phyloP scores from a whole-genome alignment of 139 green algal genomes.

The Limnomonas spitsbergensis region DNA sequence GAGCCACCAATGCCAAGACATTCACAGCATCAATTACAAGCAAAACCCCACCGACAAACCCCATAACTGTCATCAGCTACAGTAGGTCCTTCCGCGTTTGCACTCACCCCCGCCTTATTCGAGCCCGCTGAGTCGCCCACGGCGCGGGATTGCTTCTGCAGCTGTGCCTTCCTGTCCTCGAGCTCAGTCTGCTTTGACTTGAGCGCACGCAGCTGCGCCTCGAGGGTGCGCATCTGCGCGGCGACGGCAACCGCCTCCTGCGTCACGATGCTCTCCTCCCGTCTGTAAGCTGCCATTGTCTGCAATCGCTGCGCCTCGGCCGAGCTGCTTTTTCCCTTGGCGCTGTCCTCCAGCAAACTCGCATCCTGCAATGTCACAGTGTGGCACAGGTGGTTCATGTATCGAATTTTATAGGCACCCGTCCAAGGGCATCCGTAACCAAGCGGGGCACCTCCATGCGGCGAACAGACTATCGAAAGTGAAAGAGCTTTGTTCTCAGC shows the following conservation, averaged over 20 bases:
- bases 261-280: slow-evolving; percentile 44
- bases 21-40: too few species aligned
- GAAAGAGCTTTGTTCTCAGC: too few species aligned
- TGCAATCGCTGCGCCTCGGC: slow-evolving; percentile 3
- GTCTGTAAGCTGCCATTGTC: slow-evolving; percentile 23
- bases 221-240: slow-evolving; percentile 42
- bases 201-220: slow-evolving; percentile 41
- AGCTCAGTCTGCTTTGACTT: slow-evolving; percentile 40
- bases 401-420: too few species aligned
- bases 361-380: neutral
- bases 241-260: slow-evolving; percentile 31
- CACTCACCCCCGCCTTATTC: neutral
- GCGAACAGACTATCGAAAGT: too few species aligned
- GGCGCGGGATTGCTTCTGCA: slow-evolving; percentile 25
- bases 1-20: too few species aligned
- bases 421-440: too few species aligned
- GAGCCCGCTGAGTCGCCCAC: slow-evolving; percentile 19
- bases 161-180: slow-evolving; percentile 37
- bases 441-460: too few species aligned
- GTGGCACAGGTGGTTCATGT: too few species aligned
- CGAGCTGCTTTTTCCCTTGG: neutral
- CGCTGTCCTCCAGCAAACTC: neutral
- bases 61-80: too few species aligned
- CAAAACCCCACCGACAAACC: too few species aligned
- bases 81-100: too few species aligned